Base-by-base conservation (phyloP, 148 eudicot genomes). In the Vaccinium vitisidaea region DNA sequence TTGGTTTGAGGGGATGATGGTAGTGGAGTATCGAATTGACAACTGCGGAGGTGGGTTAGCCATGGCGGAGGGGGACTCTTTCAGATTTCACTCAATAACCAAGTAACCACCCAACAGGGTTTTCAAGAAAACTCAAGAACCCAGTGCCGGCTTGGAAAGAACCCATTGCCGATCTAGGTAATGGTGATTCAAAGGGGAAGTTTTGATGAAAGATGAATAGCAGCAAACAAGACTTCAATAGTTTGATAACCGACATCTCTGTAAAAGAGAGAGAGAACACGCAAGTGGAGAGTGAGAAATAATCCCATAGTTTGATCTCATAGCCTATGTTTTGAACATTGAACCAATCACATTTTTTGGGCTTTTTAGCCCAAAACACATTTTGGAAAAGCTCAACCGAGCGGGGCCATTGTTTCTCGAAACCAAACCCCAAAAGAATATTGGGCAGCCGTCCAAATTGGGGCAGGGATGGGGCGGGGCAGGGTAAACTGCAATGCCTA, bases 21-120 rank as follows among this genome's bases (percentile, higher is more conserved):
- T 25, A 21, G 82, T 83, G 21, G 90, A 80, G 73, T 79, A 77
- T 48, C 85, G 85, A 46, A 81, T 21, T 13, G 89, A 58, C 77
- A 84, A 46, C 36, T 84, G 87, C 53, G 87, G 86, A 43, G 86
- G 86, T 25, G 84, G 85, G 71, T 86, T 88, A 55, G 88, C 86
- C 92, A 90, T 88, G 58, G 18, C 11, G 46, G 36, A 6, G 50
- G 39, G 74, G 46, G 19, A 6, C 43, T 75, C 43, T 75, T 25
- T 63, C 84, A 63, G 77, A 50, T 53, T 74, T 32, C 55, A 6
- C 50, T 43, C 56, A 53, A 86, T 65, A 83, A 63, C 80, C 53
- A 43, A 61, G 6, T n/a, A 14, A 70, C 58, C 30, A 85, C 48
- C 30, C 77, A 73, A 70, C 77, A 73, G 63, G 78, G 32, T 43